These are phyloP conservation scores for Colletotrichum karsti DNA, from an alignment of 2,329 filamentous ascomycete species.

Conservation along the genomic window DNA sequence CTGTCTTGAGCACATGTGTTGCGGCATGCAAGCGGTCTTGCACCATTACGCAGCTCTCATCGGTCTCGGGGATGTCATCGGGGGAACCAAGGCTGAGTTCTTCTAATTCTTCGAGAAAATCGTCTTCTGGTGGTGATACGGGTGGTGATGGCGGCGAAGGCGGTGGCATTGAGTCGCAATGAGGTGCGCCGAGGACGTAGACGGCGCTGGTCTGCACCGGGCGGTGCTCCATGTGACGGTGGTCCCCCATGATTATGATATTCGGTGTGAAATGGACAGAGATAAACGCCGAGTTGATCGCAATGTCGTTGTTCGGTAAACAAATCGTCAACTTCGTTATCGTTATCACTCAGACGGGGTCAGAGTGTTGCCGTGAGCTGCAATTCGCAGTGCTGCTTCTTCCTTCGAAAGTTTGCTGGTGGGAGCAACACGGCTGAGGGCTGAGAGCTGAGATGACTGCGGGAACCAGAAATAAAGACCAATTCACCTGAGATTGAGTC, in stretches of 20 bases:
- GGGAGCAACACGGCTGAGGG: neutral
- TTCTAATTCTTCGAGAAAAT: conserved; percentile 23
- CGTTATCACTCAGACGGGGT: neutral
- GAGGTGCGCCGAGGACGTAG: conserved; percentile 51
- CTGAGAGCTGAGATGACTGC: neutral
- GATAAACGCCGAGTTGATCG: neutral
- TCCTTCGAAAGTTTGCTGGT: neutral
- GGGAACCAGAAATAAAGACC: neutral
- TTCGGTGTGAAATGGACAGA: neutral
- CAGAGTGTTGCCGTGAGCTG: neutral
- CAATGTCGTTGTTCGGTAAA: neutral
- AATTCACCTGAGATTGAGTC: conserved; percentile 16
- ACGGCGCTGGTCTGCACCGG: conserved; percentile 61
- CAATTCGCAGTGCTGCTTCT: neutral
- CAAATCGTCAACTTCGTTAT: conserved; percentile 14
- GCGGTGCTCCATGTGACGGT: conserved; percentile 40
- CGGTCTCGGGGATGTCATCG: conserved; percentile 29
- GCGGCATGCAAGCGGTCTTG: conserved; percentile 66
- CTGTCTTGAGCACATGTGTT: conserved; percentile 85
- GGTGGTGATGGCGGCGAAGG: conserved; percentile 58
- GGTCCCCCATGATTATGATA: conserved; percentile 25
- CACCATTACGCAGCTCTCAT: conserved; percentile 28
- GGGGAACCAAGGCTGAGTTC: conserved; percentile 27
- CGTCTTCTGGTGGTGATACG: conserved; percentile 25
- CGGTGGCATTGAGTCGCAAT: conserved; percentile 50